phyloP scores from a whole-genome alignment of 2,329 filamentous ascomycete species.

The Nothophoma quercina region DNA sequence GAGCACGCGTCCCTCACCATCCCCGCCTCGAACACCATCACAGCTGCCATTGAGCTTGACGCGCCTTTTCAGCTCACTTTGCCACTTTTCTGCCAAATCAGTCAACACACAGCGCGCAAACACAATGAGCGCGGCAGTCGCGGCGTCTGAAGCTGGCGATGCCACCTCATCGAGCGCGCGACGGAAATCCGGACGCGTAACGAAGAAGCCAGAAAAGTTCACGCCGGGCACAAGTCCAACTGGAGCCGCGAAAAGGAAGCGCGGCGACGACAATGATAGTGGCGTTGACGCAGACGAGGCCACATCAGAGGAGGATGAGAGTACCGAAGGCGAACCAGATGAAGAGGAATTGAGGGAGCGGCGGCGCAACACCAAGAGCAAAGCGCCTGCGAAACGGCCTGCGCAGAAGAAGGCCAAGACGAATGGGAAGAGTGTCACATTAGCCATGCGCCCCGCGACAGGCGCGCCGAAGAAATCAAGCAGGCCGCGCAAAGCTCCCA shows the following conservation, averaged over 20 bases:
- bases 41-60: slow-evolving; percentile 31
- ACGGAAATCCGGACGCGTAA: slow-evolving; percentile 53
- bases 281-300: slow-evolving; percentile 39
- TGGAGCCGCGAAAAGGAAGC: slow-evolving; percentile 48
- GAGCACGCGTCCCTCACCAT: slow-evolving; percentile 22
- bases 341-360: slow-evolving; percentile 50
- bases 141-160: slow-evolving; percentile 33
- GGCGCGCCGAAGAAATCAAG: slow-evolving; percentile 52
- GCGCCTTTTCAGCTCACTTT: slow-evolving; percentile 6
- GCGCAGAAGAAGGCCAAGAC: slow-evolving; percentile 63
- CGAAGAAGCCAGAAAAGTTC: slow-evolving; percentile 47
- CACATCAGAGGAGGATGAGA: slow-evolving; percentile 39
- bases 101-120: slow-evolving; percentile 25
- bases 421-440: slow-evolving; percentile 57
- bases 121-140: slow-evolving; percentile 43
- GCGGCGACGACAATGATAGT: slow-evolving; percentile 38
- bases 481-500: slow-evolving; percentile 57
- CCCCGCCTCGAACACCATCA: slow-evolving; percentile 30
- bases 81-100: slow-evolving; percentile 9
- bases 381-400: slow-evolving; percentile 47
- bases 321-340: slow-evolving; percentile 49
- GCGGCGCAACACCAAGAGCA: slow-evolving; percentile 44
- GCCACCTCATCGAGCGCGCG: slow-evolving; percentile 41
- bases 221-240: slow-evolving; percentile 39
- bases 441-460: slow-evolving; percentile 62